Evolutionary conservation across 495 filamentous ascomycete genomes (phyloP).

Genomic region (Friedmanniomyces simplex): DNA sequence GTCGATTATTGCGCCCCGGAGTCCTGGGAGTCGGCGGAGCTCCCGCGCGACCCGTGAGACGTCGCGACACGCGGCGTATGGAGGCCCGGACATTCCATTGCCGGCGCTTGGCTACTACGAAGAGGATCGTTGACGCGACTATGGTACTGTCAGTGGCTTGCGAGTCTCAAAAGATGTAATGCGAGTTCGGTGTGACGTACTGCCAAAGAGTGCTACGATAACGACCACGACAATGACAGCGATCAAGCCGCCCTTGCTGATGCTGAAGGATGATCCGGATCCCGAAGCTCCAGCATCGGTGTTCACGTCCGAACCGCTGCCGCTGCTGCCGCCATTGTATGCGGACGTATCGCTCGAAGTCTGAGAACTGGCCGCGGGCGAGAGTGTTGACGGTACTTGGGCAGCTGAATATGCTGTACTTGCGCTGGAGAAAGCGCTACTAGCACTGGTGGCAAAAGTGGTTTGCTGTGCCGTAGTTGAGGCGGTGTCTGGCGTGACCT

Average conservation of each 20-base stretch:
- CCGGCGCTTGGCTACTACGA: conserved; percentile 42
- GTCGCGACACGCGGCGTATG: conserved; percentile 36
- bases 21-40: not conserved
- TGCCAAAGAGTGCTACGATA: conserved; percentile 46
- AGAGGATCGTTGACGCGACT: conserved; percentile 40
- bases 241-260: conserved; percentile 49
- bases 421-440: no score
- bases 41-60: conserved; percentile 20
- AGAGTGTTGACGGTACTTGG: not conserved
- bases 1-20: not conserved
- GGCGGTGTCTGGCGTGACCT: not conserved
- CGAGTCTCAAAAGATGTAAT: no score
- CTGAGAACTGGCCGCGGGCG: not conserved
- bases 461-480: not conserved
- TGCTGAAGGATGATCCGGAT: conserved; percentile 35
- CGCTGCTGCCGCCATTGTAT: not conserved
- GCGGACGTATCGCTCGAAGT: not conserved
- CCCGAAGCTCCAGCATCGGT: conserved; percentile 46
- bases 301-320: conserved; percentile 7
- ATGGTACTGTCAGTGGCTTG: not conserved
- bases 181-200: conserved; percentile 24
- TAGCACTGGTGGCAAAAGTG: not conserved
- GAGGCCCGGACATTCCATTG: conserved; percentile 43
- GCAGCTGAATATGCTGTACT: not conserved
- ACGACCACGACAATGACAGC: conserved; percentile 54